Evolutionary conservation across 768 basidiomycete species (phyloP), one percentile per base, ranked within the genome.

Genomic region (Rhizopogon sp.): DNA sequence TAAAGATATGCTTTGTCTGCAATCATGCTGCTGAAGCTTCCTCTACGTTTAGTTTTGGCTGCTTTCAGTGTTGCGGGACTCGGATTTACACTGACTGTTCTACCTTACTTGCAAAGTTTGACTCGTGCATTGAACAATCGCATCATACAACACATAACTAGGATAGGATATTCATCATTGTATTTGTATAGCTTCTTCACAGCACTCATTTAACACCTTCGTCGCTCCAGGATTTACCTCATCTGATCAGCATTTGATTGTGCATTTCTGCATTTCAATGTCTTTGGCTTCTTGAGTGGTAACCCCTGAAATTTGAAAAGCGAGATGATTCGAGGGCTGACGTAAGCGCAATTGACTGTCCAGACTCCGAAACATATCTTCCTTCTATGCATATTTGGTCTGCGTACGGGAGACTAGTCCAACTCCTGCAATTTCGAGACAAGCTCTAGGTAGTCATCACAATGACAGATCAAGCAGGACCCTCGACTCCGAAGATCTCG

Each of bases 391-490:
- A 20, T 25, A 25, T 25, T 25, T 25, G 4, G 25, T 25, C 25
- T 25, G 25, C 25, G 4, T 25, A 25, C 25, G 25, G 25, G 25
- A 25, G 25, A 25, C 25, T 25, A 25, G 31, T 31, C 35, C 11
- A 13, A 37, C 35, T 11, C 20, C 20, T 47, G 9, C 20, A 49
- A 49, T 14, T 10, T 10, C 1, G 35, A 49, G 20, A 14, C 14
- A 22, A 35, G 22, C 13, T 20, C 33, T 7, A 31, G 45, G 33
- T 49, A 20, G 35, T 16, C 14, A 49, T 25, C 20, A 28, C 17
- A 17, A 69, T 69, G 67, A 39, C n/a, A 10, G 35, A 63, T 22
- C 55, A 56, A 14, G 60, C 59, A 28, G 57, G 62, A 7, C 56
- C 60, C 0, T 70, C 69, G 14, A 41, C 28, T n/a, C 43, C 39